phyloP scores from a whole-genome alignment of 768 basidiomycete genomes.

The Kwoniella pini region DNA sequence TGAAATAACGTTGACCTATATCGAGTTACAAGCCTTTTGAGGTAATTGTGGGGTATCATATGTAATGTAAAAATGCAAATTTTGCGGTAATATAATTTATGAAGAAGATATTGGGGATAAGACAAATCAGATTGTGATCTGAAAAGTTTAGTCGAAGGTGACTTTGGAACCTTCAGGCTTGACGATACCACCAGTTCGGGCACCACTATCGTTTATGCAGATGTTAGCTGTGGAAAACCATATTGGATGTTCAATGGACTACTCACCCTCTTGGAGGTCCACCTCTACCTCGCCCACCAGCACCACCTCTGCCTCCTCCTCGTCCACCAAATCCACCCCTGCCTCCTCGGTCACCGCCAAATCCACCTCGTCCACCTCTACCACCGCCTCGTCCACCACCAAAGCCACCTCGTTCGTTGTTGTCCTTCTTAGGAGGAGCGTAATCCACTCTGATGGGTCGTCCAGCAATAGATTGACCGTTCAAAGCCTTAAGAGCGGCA shows the following conservation, averaged over 20 bases:
- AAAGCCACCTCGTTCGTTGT: constrained; percentile 56
- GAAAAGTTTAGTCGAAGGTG: constrained; percentile 47
- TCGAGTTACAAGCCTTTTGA: not conserved
- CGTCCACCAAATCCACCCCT: constrained; percentile 54
- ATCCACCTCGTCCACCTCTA: constrained; percentile 29
- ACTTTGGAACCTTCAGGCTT: constrained; percentile 62
- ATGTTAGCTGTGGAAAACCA: constrained; percentile 11
- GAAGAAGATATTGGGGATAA: too few relatives aligned
- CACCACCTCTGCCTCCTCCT: constrained; percentile 46
- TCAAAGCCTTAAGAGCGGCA: constrained; percentile 70
- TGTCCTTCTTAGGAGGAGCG: constrained; percentile 32
- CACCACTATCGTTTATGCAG: constrained; percentile 28
- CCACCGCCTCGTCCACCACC: constrained; percentile 43
- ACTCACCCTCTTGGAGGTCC: constrained; percentile 27
- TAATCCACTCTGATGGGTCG: constrained; percentile 74
- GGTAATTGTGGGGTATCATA: constrained; percentile 8
- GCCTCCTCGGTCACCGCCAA: constrained; percentile 23
- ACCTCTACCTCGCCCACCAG: constrained; percentile 56
- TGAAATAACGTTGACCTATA: not conserved
- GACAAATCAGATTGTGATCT: not conserved
- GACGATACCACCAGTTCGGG: constrained; percentile 67
- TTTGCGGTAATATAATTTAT: too few relatives aligned
- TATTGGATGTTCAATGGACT: not conserved
- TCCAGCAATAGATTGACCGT: constrained; percentile 77
- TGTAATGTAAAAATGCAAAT: not conserved